Conservation (phyloP, 441 rosid species). For the Erysimum cheiri region DNA sequence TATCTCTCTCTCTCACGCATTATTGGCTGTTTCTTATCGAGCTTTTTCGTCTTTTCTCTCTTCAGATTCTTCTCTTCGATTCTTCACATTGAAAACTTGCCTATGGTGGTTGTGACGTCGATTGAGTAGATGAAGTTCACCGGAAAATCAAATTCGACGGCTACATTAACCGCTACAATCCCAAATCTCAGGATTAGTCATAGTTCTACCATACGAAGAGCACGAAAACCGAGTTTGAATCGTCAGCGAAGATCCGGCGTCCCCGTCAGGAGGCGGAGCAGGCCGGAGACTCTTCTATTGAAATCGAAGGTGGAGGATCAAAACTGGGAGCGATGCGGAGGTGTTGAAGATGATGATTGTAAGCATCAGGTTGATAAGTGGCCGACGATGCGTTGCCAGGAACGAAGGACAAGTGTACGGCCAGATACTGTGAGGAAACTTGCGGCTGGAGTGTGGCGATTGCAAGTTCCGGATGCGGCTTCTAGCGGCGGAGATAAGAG, state of each 20-base stretch:
- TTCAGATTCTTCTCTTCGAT: slow-evolving; percentile 8
- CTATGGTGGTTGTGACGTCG: slow-evolving; percentile 42
- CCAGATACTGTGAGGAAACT: slow-evolving; percentile 81
- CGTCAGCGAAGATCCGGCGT: slow-evolving; percentile 54
- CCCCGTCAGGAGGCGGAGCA: slow-evolving; percentile 54
- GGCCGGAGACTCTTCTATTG: slow-evolving; percentile 78
- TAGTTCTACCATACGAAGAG: slow-evolving; percentile 44
- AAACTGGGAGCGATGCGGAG: slow-evolving; percentile 40
- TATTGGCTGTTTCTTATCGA: background rate
- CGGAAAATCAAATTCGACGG: slow-evolving; percentile 48
- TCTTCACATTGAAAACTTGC: background rate
- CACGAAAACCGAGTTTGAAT: slow-evolving; percentile 50
- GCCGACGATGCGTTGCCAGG: slow-evolving; percentile 38
- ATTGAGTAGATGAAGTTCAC: slow-evolving; percentile 55
- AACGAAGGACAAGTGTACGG: slow-evolving; percentile 42
- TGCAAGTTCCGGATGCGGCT: slow-evolving; percentile 66
- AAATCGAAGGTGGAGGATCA: slow-evolving; percentile 72
- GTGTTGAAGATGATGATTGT: slow-evolving; percentile 44
- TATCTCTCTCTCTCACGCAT: slow-evolving; percentile 15
- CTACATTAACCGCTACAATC: slow-evolving; percentile 47
- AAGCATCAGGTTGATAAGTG: slow-evolving; percentile 24
- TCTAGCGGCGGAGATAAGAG: slow-evolving; percentile 45
- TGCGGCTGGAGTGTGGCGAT: slow-evolving; percentile 90
- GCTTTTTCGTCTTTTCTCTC: background rate
- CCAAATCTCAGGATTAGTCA: slow-evolving; percentile 49